Percentiles rank a stretch among this genome's conserved stretches.
These are phyloP conservation scores for Cenchrus purpureus DNA, from an alignment of 176 grass and related monocot genomes.

Conservation along the genomic window DNA sequence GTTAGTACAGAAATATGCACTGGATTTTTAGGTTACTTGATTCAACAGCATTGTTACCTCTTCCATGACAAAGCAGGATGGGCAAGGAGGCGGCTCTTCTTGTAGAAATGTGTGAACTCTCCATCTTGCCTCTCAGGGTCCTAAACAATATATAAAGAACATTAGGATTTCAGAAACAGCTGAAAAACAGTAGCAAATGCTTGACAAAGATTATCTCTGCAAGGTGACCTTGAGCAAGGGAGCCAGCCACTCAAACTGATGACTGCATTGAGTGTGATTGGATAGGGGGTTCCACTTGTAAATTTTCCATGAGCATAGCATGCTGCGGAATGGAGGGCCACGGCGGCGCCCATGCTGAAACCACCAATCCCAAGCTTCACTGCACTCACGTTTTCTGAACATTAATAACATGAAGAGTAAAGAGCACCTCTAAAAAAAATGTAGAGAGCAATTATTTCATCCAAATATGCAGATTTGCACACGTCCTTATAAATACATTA, in stretches of 20 bases:
- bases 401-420: neutral
- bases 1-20: neutral
- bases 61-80: slow-evolving; percentile 76
- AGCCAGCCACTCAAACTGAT: slow-evolving; percentile 94
- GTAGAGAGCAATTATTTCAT: neutral
- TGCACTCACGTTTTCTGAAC: slow-evolving; percentile 37
- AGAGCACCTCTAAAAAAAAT: too few relatives aligned
- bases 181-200: neutral
- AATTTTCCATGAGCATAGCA: slow-evolving; percentile 80
- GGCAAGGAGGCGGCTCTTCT: slow-evolving; percentile 75
- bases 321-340: slow-evolving; percentile 69
- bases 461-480: neutral
- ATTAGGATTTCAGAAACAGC: neutral
- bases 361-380: slow-evolving; percentile 93
- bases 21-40: neutral
- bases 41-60: slow-evolving; percentile 46
- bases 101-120: slow-evolving; percentile 69
- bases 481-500: too few relatives aligned
- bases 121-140: slow-evolving; percentile 73
- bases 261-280: slow-evolving; percentile 59
- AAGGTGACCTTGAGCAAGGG: slow-evolving; percentile 81
- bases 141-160: slow-evolving; percentile 40
- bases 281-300: slow-evolving; percentile 66
- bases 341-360: slow-evolving; percentile 79
- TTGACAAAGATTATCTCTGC: neutral